Conservation (phyloP, 202 grass and related monocot species). For the Saccharum hybrid region DNA sequence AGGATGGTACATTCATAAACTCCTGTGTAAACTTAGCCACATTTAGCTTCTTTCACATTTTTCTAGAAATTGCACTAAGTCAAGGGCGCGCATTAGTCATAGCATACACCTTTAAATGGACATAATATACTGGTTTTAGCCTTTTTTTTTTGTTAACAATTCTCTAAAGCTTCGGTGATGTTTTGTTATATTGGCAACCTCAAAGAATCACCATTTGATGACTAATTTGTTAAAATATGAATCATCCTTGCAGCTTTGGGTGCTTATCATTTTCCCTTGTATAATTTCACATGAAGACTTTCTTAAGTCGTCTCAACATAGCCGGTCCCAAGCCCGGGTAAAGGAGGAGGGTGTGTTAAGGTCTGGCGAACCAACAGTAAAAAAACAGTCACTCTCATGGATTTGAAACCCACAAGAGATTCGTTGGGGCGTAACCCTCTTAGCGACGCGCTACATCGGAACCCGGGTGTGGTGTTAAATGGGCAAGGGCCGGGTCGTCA, state of each 20-base stretch:
- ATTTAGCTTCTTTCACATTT: background rate
- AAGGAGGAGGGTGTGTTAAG: no score
- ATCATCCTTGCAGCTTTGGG: conserved; percentile 15
- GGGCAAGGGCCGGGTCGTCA: no score
- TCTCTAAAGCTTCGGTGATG: background rate
- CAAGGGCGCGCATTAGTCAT: background rate
- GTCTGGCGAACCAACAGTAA: no score
- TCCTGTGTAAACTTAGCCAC: background rate
- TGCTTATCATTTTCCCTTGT: background rate
- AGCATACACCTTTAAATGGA: background rate
- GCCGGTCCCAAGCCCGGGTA: no score
- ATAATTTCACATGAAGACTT: no score
- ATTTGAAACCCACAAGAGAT: no score
- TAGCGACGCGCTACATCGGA: no score
- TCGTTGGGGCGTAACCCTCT: no score
- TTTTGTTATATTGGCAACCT: background rate
- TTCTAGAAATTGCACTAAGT: background rate
- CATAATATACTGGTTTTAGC: background rate
- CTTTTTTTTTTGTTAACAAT: background rate
- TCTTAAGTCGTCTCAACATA: no score
- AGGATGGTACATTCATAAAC: background rate
- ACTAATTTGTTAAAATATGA: conserved; percentile 28
- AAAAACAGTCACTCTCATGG: no score
- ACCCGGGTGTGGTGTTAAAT: no score
- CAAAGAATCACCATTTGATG: conserved; percentile 20